Evolutionary conservation across 306 rosid species (phyloP).

Genomic region (Benincasa hispida): DNA sequence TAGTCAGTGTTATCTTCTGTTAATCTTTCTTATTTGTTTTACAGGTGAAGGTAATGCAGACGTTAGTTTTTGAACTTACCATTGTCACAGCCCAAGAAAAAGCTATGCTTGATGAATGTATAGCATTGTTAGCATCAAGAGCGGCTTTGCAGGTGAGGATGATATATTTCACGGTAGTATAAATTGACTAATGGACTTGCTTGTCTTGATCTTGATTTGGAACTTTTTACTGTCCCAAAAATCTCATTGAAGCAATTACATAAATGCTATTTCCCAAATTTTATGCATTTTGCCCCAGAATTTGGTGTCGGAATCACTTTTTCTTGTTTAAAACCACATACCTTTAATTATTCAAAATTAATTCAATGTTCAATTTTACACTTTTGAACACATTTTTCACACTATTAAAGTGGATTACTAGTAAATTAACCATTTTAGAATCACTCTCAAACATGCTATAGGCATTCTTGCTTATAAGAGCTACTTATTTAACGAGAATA

Average conservation of each 20-base stretch:
- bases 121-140: slow-evolving; percentile 51
- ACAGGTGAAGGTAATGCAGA: slow-evolving; percentile 62
- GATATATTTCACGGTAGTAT: background rate
- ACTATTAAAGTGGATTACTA: no score
- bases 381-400: no score
- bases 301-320: no score
- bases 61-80: slow-evolving; percentile 73
- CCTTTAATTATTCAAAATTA: no score
- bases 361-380: no score
- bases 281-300: no score
- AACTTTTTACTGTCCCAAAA: background rate
- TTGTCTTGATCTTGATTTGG: background rate
- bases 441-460: no score
- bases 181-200: background rate
- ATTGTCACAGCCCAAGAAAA: slow-evolving; percentile 63
- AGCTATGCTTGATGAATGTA: slow-evolving; percentile 81
- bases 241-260: background rate
- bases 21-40: slow-evolving; percentile 10
- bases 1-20: background rate
- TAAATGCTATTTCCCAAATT: background rate
- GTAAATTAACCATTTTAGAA: no score
- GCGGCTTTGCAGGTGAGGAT: slow-evolving; percentile 73
- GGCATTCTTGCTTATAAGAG: no score
- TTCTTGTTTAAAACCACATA: no score
- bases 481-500: background rate